Percentiles rank a stretch among this genome's conserved stretches.
Evolutionary conservation across 306 rosid genomes (phyloP).

Genomic region (Cicer yamashitae): DNA sequence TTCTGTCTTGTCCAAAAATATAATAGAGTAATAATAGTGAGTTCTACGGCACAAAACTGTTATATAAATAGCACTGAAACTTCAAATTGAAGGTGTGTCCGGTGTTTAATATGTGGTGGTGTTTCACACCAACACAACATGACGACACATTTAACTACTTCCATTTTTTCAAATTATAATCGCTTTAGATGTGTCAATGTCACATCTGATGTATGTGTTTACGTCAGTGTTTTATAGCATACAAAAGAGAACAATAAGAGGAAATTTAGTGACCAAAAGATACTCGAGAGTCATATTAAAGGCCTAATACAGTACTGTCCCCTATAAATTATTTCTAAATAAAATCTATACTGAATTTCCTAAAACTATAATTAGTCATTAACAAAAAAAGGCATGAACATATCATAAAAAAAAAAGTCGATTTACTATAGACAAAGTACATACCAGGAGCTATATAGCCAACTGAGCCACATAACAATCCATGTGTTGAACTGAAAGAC

Average conservation of each 20-base stretch:
- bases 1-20: slow-evolving; percentile 54
- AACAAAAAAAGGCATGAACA: neutral
- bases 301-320: neutral
- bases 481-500: slow-evolving; percentile 71
- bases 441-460: slow-evolving; percentile 98
- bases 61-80: slow-evolving; percentile 2
- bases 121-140: too few relatives aligned
- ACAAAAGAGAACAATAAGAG: neutral
- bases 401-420: slow-evolving; percentile 24
- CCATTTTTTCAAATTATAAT: too few relatives aligned
- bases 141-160: too few relatives aligned
- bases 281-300: neutral
- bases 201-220: too few relatives aligned
- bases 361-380: neutral
- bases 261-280: too few relatives aligned
- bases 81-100: too few relatives aligned
- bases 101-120: too few relatives aligned
- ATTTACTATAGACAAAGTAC: slow-evolving; percentile 33
- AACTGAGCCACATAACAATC: slow-evolving; percentile 79
- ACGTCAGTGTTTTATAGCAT: neutral
- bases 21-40: slow-evolving; percentile 12
- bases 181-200: too few relatives aligned
- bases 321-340: neutral
- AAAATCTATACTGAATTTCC: slow-evolving; percentile 18
- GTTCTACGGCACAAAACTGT: slow-evolving; percentile 21